Conservation (phyloP, 169 alveolate species). For the Perkinsus marinus region DNA sequence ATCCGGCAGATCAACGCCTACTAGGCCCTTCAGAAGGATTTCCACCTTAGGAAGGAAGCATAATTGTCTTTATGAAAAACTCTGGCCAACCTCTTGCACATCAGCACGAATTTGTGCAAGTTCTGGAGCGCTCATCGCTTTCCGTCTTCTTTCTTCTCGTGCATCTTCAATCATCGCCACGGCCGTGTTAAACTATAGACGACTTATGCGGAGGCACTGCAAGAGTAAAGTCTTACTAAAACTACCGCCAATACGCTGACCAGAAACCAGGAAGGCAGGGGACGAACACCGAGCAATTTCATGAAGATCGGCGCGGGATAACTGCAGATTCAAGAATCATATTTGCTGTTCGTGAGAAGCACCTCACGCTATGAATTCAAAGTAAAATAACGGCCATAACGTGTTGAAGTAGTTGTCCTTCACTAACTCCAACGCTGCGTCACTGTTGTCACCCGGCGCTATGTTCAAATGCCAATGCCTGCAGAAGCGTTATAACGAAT, state of each 20-base stretch:
- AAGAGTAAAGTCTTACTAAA: neutral
- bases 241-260: neutral
- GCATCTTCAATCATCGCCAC: neutral
- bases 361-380: neutral
- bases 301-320: neutral
- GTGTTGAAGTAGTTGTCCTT: neutral
- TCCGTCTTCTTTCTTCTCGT: neutral
- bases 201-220: neutral
- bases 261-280: neutral
- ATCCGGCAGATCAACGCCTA: neutral
- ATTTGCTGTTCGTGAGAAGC: neutral
- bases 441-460: neutral
- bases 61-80: neutral
- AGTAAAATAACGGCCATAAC: neutral
- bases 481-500: neutral
- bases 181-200: neutral
- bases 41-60: neutral
- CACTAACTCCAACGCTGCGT: neutral
- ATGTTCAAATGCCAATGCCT: neutral
- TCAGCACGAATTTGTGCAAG: neutral
- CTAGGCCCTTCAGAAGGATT: neutral
- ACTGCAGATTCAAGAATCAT: neutral
- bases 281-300: neutral
- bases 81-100: neutral
- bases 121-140: neutral